Evolutionary conservation across 805 yeast genomes (phyloP), one percentile per base, ranked within the genome.

Genomic region (Candida jianshihensis): DNA sequence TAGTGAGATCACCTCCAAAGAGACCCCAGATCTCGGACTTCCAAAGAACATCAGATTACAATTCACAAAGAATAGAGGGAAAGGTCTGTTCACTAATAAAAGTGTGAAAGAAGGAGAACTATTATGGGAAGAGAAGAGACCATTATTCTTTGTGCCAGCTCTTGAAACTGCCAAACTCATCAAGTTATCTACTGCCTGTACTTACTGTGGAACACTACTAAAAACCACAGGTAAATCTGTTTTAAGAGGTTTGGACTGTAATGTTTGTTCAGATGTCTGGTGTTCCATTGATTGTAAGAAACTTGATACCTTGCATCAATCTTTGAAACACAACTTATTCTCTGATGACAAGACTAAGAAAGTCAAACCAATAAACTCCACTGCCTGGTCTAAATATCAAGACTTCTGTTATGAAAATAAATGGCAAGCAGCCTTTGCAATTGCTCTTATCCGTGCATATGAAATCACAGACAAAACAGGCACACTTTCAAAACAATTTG

Each of bases 371-470:
- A 59, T 76, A 26, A 59, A 66, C 37, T 57, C 70, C 1, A 54
- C 65, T 19, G 67, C 66, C 6, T 85, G 84, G 76, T 56, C 57
- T 20, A 63, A 57, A 19, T 73, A 77, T 48, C 81, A 76, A 43
- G 68, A 71, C 21, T 80, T 68, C 52, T 81, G 89, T 53, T 60
- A 71, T 33, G 73, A 73, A 22, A 75, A 78, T 45, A 71, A 75
- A 40, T 78, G 90, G 81, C 70, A 69, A 37, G 86, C 83, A 0
- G 75, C 81, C 10, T 81, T 71, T 53, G 78, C 85, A 1, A 64
- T 78, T 30, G 81, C 82, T 0, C 49, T 76, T 27, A 69, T 78
- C 11, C 66, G 73, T 42, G 73, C 84, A 63, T 27, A 49, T 49
- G 34, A 40, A 47, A 38, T 47, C 42, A 46, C 61, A 24, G 78